These are phyloP conservation scores for Podaxis carcinomalis DNA, from an alignment of 768 basidiomycete genomes.

Conservation along the genomic window DNA sequence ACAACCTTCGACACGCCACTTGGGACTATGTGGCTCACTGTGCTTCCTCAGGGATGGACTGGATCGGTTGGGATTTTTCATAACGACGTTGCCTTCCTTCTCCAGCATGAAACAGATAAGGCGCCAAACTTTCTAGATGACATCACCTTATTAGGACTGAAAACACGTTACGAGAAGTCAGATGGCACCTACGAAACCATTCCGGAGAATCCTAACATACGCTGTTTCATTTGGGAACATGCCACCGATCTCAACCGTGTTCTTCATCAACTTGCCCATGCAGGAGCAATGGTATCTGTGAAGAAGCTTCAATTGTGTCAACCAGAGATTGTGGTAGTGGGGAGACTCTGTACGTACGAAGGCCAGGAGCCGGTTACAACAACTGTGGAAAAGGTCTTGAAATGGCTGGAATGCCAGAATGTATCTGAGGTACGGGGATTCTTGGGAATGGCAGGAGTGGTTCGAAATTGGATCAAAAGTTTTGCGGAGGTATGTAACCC, in stretches of 20 bases:
- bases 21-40: slow-evolving; percentile 27
- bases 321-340: slow-evolving; percentile 18
- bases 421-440: slow-evolving; percentile 23
- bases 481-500: slow-evolving; percentile 19
- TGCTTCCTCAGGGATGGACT: slow-evolving; percentile 35
- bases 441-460: slow-evolving; percentile 22
- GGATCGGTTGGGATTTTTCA: slow-evolving; percentile 31
- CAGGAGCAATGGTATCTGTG: slow-evolving; percentile 29
- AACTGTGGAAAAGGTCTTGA: slow-evolving; percentile 15
- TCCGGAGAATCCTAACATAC: slow-evolving; percentile 23
- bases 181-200: slow-evolving; percentile 19
- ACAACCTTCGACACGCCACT: slow-evolving; percentile 37
- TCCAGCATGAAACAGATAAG: slow-evolving; percentile 25
- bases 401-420: slow-evolving; percentile 21
- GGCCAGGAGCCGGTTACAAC: slow-evolving; percentile 23
- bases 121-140: slow-evolving; percentile 28
- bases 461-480: slow-evolving; percentile 22
- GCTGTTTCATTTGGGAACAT: slow-evolving; percentile 36
- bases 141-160: slow-evolving; percentile 26
- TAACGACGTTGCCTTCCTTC: slow-evolving; percentile 26
- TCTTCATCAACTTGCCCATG: slow-evolving; percentile 24
- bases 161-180: slow-evolving; percentile 22
- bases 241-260: slow-evolving; percentile 25
- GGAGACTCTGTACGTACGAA: slow-evolving; percentile 22
- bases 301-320: slow-evolving; percentile 26